These are phyloP conservation scores for Entomortierella beljakovae DNA, from an alignment of 192 early-diverging fungal species.

Conservation along the genomic window DNA sequence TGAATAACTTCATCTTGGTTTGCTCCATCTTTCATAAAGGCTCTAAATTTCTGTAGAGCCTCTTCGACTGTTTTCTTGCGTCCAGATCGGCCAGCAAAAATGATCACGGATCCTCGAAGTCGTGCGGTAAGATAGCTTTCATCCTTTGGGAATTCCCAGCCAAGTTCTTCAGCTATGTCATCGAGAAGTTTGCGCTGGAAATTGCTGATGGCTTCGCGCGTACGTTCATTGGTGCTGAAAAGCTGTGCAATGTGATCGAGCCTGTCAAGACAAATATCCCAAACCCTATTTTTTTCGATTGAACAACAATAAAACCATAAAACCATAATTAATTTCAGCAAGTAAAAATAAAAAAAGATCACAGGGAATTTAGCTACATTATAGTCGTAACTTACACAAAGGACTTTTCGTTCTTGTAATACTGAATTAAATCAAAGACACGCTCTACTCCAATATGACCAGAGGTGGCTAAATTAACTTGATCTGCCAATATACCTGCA, in stretches of 20 bases:
- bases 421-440: constrained; percentile 78
- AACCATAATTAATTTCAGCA: not conserved
- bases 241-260: constrained; percentile 59
- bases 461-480: constrained; percentile 76
- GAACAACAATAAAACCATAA: too few species aligned
- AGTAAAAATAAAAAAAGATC: too few species aligned
- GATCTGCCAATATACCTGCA: constrained; percentile 86
- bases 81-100: constrained; percentile 66
- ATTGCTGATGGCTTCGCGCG: constrained; percentile 69
- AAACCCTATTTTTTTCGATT: too few species aligned
- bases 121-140: constrained; percentile 83
- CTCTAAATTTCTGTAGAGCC: constrained; percentile 63
- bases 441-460: constrained; percentile 79
- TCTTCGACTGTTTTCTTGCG: constrained; percentile 64
- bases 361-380: too few species aligned
- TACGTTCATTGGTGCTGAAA: constrained; percentile 72
- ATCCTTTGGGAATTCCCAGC: constrained; percentile 77
- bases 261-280: constrained; percentile 68
- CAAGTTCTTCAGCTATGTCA: constrained; percentile 75
- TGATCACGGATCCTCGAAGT: constrained; percentile 75
- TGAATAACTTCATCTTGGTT: constrained; percentile 61
- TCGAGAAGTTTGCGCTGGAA: constrained; percentile 80
- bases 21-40: constrained; percentile 64
- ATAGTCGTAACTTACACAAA: constrained; percentile 71
- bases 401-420: constrained; percentile 80